Percentiles rank a stretch among this genome's conserved stretches.
These are phyloP conservation scores for Massariosphaeria phaeospora DNA, from an alignment of 495 filamentous ascomycete species.

Conservation along the genomic window DNA sequence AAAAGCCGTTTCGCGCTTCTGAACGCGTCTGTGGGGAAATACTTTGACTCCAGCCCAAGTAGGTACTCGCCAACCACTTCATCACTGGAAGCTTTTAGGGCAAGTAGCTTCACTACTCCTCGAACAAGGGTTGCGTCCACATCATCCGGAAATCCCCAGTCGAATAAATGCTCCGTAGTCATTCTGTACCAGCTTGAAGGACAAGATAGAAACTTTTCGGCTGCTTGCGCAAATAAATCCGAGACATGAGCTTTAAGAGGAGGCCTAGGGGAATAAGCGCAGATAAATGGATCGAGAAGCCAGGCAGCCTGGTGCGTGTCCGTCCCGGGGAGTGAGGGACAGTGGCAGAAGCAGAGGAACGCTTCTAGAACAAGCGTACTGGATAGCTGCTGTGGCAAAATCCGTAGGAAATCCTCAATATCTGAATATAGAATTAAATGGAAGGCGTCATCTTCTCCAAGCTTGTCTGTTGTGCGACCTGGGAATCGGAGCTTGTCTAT, in stretches of 20 bases:
- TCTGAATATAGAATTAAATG: slow-evolving; percentile 75
- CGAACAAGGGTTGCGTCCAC: slow-evolving; percentile 46
- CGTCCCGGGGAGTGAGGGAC: slow-evolving; percentile 50
- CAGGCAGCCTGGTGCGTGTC: background rate
- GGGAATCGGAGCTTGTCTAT: slow-evolving; percentile 52
- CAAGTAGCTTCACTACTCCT: slow-evolving; percentile 53
- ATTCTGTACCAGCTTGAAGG: slow-evolving; percentile 22
- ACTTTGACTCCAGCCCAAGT: slow-evolving; percentile 62
- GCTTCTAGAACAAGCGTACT: slow-evolving; percentile 51
- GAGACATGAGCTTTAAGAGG: background rate
- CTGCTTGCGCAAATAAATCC: background rate
- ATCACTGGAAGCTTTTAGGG: slow-evolving; percentile 38
- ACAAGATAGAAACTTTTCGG: slow-evolving; percentile 3
- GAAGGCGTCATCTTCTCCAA: slow-evolving; percentile 70
- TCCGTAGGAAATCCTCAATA: slow-evolving; percentile 54
- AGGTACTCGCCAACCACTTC: slow-evolving; percentile 63
- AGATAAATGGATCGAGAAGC: slow-evolving; percentile 23
- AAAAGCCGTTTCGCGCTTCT: slow-evolving; percentile 70
- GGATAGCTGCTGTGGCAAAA: slow-evolving; percentile 37
- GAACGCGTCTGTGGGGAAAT: slow-evolving; percentile 38
- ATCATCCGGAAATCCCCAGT: slow-evolving; percentile 3
- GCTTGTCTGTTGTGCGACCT: slow-evolving; percentile 59
- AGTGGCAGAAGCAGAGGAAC: slow-evolving; percentile 63
- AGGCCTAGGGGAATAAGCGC: background rate
- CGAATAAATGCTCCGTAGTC: slow-evolving; percentile 28